Evolutionary conservation across 108 stramenopile species (phyloP), one percentile per base, ranked within the genome.

Genomic region (Skeletonema costatum): DNA sequence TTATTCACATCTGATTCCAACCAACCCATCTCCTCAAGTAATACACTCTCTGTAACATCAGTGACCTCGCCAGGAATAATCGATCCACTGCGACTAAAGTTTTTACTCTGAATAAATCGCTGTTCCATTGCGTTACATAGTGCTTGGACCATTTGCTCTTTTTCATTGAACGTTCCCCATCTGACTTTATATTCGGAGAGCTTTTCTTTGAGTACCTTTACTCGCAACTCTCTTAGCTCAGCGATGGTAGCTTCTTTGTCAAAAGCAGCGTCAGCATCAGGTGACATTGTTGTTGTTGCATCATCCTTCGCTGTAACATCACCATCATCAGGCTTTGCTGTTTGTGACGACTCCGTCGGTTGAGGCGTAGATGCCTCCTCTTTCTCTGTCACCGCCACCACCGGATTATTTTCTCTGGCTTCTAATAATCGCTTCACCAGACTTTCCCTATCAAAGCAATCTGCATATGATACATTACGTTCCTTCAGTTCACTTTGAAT

Each of bases 391-490:
- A 53, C 32, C 2, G 4, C 17, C 73, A 60, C 53, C 5, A 62
- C 25, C 66, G 51, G 70, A 41, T 21, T 32, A 10, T 66, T 75
- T 56, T 77, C 72, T 38, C 89, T 75, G 0, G 92, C 88, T 61
- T 89, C 87, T 12, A 75, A 13, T 25, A 90, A 65, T 50, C 89
- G 75, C 62, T 76, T 68, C 35, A 75, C 64, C 33, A 92, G 39
- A 71, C 88, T 89, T 29, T 92, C 92, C 46, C 77, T 75, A 68
- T 92, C 92, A 60, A 92, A 92, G 64, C 92, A 92, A 75, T 92
- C 92, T 0, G 74, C 67, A 80, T 68, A 89, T 9, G 72, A 70
- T 8, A 89, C 82, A 6, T 73, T 73, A 11, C 67, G 41, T 33
- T 71, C 64, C 53, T 83, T 78, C 39, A 92, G 63, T 70, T 92